Base-by-base conservation (phyloP, 208 protist genomes). In the Trypanosoma lewisi region DNA sequence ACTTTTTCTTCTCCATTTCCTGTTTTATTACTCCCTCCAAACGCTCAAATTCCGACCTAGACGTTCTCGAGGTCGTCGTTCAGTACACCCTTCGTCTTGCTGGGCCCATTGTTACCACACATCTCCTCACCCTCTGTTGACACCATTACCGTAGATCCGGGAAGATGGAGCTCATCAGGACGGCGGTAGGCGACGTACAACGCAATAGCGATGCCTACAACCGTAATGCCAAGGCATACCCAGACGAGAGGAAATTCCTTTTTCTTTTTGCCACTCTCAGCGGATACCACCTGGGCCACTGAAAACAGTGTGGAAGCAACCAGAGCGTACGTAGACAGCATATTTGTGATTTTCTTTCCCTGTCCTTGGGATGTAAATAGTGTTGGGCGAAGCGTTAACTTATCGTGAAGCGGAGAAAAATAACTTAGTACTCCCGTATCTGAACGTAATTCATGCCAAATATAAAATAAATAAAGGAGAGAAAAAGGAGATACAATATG, bases 171-270 rank as follows among this genome's bases (percentile, higher is more conserved):
- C 27, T 77, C 65, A 41, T 67, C 75, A 12, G 75, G 75, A 33
- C 70, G 68, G 36, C 69, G 69, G 23, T 71, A 62, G n/a, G 75
- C 75, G 47, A 81, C 66, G 33, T 71, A 67, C 3, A 81, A 41
- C 0, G 70, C 66, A 36, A 76, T 67, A 25, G 53, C 44, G 51
- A 76, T 50, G 16, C 69, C 75, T 11, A 77, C 65, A 11, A 76
- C 36, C 2, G 69, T 81, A 34, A 76, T 64, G 9, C 63, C 70
- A 16, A 81, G 48, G 49, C 75, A 81, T 12, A 81, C 61, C 75
- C 75, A 81, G 31, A 65, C 52, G 50, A 81, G 66, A 14, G 69
- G 75, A 30, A 81, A 78, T 50, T 72, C 66, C 27, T 70, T 67
- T 51, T 63, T 16, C 0, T 0, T 27, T 14, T 44, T 21, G 27